Evolutionary conservation across 2,329 filamentous ascomycete genomes (phyloP).

Genomic region (Apiospora pterosperma): DNA sequence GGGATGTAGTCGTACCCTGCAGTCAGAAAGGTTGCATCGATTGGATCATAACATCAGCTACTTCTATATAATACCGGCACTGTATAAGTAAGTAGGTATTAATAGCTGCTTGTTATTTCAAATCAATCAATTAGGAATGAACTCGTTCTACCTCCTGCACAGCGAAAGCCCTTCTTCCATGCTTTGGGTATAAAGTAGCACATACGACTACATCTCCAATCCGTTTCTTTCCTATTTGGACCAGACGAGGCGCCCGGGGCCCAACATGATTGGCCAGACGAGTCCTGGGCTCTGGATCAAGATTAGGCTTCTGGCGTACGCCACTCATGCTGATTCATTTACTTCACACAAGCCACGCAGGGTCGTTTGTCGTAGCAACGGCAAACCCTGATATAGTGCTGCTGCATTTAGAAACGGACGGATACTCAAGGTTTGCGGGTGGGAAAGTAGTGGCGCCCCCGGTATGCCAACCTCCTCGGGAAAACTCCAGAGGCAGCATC

Average conservation of each 20-base stretch:
- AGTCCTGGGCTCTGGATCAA: background rate
- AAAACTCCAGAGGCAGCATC: background rate
- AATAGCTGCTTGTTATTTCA: no score
- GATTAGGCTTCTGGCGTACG: background rate
- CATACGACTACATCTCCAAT: background rate
- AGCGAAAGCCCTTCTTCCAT: no score
- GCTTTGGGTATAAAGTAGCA: no score
- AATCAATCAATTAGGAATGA: no score
- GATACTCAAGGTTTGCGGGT: background rate
- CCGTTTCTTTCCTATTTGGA: background rate
- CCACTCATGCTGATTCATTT: background rate
- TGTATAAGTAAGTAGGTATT: no score
- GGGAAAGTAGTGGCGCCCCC: background rate
- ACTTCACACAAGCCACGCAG: background rate
- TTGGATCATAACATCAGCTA: no score
- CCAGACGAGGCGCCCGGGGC: background rate
- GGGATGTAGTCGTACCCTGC: background rate
- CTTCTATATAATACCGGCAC: no score
- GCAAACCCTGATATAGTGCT: background rate
- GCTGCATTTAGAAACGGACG: background rate
- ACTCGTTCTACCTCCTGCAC: no score
- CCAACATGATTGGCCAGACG: background rate
- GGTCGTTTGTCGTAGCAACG: background rate
- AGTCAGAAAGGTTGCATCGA: background rate
- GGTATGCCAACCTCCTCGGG: background rate